A percentile compares a stretch with the other conserved stretches of the same genome.
Conservation (phyloP, 352 stramenopile species). For the Phytopythium delawarense region DNA sequence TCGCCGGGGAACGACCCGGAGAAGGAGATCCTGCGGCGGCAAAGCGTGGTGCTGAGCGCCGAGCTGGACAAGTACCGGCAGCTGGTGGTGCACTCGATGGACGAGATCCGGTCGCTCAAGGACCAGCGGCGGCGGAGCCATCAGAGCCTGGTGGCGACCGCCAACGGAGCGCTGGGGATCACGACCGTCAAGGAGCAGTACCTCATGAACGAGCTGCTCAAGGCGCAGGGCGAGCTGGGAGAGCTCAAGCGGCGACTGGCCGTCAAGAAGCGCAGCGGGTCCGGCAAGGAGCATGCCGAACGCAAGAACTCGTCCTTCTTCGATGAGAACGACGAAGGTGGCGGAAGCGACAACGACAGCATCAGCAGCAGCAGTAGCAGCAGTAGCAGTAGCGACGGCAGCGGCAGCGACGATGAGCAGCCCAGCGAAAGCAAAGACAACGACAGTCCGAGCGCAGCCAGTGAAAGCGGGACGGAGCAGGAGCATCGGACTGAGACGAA, state of each 20-base stretch:
- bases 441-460: not conserved
- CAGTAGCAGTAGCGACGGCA: not conserved
- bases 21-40: slow-evolving; percentile 32
- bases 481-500: not conserved
- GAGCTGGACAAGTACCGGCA: slow-evolving; percentile 39
- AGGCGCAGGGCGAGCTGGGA: slow-evolving; percentile 20
- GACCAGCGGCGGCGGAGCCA: slow-evolving; percentile 27
- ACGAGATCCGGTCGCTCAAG: slow-evolving; percentile 30
- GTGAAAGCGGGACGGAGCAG: not conserved
- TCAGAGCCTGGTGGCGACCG: slow-evolving; percentile 13
- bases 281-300: not conserved
- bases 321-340: slow-evolving; percentile 3
- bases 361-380: slow-evolving; percentile 5
- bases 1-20: slow-evolving; percentile 7
- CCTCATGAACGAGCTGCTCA: slow-evolving; percentile 27
- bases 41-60: slow-evolving; percentile 26
- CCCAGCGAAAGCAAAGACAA: not conserved
- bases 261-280: slow-evolving; percentile 8
- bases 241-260: slow-evolving; percentile 19
- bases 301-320: not conserved
- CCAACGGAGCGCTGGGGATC: slow-evolving; percentile 12
- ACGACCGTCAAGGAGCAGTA: slow-evolving; percentile 26
- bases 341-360: not conserved
- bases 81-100: slow-evolving; percentile 35
- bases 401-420: not conserved